phyloP scores from a whole-genome alignment of 202 grass and related monocot genomes.

The Elaeis oleifera region DNA sequence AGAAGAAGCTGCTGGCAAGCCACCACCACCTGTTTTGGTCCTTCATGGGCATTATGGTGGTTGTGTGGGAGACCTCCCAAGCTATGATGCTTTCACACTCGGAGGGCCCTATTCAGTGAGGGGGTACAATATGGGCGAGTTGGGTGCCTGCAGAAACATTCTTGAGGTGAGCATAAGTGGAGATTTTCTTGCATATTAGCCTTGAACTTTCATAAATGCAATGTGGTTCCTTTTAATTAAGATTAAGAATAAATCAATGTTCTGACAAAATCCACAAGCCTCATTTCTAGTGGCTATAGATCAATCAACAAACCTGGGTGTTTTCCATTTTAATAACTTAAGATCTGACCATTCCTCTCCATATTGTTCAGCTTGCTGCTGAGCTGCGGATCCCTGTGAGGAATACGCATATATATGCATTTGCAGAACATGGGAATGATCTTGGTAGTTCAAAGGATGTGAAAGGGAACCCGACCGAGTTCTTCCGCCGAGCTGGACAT shows the following conservation, averaged over 20 bases:
- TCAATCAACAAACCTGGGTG: too few relatives aligned
- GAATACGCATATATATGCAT: constrained; percentile 80
- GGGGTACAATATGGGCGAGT: constrained; percentile 83
- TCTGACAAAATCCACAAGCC: too few relatives aligned
- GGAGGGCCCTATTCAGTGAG: constrained; percentile 91
- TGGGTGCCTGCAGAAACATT: constrained; percentile 88
- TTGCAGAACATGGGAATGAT: constrained; percentile 89
- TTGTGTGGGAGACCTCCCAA: constrained; percentile 86
- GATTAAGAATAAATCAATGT: too few relatives aligned
- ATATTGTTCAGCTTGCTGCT: constrained; percentile 44
- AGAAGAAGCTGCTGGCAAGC: constrained; percentile 65
- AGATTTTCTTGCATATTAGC: too few relatives aligned
- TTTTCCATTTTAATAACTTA: not conserved
- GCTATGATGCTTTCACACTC: constrained; percentile 90
- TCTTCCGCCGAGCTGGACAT: constrained; percentile 71
- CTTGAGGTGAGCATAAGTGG: constrained; percentile 65
- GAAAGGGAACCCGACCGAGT: constrained; percentile 95
- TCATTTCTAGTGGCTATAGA: not conserved
- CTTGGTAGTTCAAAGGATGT: constrained; percentile 93
- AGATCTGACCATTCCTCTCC: constrained; percentile 10
- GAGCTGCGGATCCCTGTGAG: constrained; percentile 77
- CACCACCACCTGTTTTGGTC: constrained; percentile 79
- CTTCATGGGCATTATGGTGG: constrained; percentile 83
- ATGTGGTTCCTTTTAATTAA: too few relatives aligned
- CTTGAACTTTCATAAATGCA: too few relatives aligned